Conservation (phyloP, 2,329 filamentous ascomycete genomes). For the Lecanosticta acicola region DNA sequence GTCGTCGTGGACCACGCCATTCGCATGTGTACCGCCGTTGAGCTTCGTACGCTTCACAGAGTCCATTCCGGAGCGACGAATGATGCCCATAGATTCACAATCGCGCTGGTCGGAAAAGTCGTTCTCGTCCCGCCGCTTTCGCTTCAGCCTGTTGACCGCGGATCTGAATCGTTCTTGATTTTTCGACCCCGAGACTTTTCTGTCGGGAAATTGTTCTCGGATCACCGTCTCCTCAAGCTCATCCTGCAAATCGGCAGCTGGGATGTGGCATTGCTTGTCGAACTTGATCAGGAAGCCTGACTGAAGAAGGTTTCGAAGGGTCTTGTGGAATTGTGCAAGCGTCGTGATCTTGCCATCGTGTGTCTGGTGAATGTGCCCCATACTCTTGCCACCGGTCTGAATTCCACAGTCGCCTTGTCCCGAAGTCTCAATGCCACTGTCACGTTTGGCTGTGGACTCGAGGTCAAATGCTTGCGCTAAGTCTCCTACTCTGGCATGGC, state of each 20-base stretch:
- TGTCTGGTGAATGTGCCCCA: too few relatives aligned
- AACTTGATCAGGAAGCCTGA: conserved; percentile 65
- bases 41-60: conserved; percentile 31
- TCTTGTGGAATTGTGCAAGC: conserved; percentile 38
- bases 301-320: conserved; percentile 50
- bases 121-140: conserved; percentile 43
- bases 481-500: conserved; percentile 68
- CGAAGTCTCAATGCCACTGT: conserved; percentile 23
- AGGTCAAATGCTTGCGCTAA: conserved; percentile 59
- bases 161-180: conserved; percentile 58
- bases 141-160: conserved; percentile 54
- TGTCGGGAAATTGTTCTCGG: conserved; percentile 48
- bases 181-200: conserved; percentile 56
- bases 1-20: conserved; percentile 24
- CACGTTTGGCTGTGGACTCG: conserved; percentile 26
- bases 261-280: conserved; percentile 42
- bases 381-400: too few relatives aligned
- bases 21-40: conserved; percentile 27
- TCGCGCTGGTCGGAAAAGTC: conserved; percentile 28
- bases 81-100: conserved; percentile 21
- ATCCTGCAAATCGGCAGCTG: conserved; percentile 50
- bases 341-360: conserved; percentile 30
- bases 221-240: too few relatives aligned
- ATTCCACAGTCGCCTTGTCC: too few relatives aligned
- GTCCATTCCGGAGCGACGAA: conserved; percentile 22